A percentile compares a stretch with the other conserved stretches of the same genome.
Evolutionary conservation across 139 green algal species (phyloP).

Genomic region (Pleodorina starrii): DNA sequence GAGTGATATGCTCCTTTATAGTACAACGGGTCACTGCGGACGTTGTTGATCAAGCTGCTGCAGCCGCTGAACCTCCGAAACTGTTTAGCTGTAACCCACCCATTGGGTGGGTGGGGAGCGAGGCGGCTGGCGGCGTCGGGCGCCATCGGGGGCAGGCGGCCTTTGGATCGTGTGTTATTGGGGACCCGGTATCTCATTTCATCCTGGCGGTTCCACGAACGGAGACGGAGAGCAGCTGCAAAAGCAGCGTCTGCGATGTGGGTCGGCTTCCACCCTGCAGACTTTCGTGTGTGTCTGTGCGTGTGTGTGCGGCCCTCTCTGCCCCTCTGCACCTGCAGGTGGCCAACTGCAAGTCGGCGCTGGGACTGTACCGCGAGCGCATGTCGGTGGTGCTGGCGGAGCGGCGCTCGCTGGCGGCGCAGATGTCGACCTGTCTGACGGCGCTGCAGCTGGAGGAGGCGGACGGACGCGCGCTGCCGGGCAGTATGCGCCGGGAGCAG

Average conservation of each 20-base stretch:
- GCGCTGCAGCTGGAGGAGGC: conserved; percentile 16
- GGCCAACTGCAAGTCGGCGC: not conserved
- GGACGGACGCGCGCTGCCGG: conserved; percentile 5
- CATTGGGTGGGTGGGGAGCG: too few relatives aligned
- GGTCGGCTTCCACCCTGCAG: not conserved
- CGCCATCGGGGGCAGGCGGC: too few relatives aligned
- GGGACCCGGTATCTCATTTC: too few relatives aligned
- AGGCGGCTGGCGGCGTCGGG: too few relatives aligned
- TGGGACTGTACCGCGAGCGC: conserved; percentile 38
- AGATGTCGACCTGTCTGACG: not conserved
- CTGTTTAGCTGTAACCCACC: too few relatives aligned
- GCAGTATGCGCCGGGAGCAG: not conserved
- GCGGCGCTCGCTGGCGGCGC: not conserved
- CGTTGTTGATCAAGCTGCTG: too few relatives aligned
- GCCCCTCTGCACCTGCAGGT: not conserved
- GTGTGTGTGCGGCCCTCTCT: not conserved
- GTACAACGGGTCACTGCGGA: too few relatives aligned
- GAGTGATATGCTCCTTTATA: not conserved
- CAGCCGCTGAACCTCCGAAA: too few relatives aligned
- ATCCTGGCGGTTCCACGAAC: too few relatives aligned
- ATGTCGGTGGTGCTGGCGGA: conserved; percentile 38
- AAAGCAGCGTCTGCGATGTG: too few relatives aligned
- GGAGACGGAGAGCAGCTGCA: too few relatives aligned
- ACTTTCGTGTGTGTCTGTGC: not conserved
- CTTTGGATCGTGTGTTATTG: too few relatives aligned